These are phyloP conservation scores for Sporothrix curviconia DNA, from an alignment of 2,329 filamentous ascomycete species.

Conservation along the genomic window DNA sequence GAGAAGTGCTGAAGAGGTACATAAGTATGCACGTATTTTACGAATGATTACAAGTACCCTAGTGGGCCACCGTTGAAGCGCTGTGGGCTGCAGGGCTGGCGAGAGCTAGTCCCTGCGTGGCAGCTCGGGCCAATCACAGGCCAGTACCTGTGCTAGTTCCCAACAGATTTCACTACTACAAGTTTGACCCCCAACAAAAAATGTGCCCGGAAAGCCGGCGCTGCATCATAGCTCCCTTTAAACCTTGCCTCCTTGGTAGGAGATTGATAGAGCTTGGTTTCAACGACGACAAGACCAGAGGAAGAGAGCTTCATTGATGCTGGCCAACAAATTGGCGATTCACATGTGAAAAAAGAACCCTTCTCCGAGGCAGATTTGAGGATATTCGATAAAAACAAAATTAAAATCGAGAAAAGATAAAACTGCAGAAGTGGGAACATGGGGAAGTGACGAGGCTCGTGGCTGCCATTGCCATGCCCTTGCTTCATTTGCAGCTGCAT, in stretches of 20 bases:
- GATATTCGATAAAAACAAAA: not conserved
- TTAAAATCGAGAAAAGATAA: not conserved
- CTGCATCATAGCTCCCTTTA: not conserved
- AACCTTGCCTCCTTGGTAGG: not conserved
- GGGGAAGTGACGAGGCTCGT: too few species aligned
- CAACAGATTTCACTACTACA: slow-evolving; percentile 15
- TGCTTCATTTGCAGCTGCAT: not conserved
- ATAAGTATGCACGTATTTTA: not conserved
- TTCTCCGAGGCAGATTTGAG: not conserved
- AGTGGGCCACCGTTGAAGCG: not conserved
- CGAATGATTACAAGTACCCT: not conserved
- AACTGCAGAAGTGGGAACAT: too few species aligned
- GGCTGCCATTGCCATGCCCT: too few species aligned
- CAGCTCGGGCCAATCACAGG: slow-evolving; percentile 6
- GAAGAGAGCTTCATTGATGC: not conserved
- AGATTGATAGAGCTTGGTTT: too few species aligned
- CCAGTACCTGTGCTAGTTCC: slow-evolving; percentile 4
- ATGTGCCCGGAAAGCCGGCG: not conserved
- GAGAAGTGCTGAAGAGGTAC: not conserved
- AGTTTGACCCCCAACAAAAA: slow-evolving; percentile 15
- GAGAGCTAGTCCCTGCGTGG: not conserved
- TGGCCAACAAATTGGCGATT: not conserved
- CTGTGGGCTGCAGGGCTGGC: not conserved
- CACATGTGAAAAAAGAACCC: not conserved
- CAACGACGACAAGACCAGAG: not conserved